A percentile compares a stretch with the other conserved stretches of the same genome.
These are phyloP conservation scores for Cadophora malorum DNA, from an alignment of 2,329 filamentous ascomycete species.

Conservation along the genomic window DNA sequence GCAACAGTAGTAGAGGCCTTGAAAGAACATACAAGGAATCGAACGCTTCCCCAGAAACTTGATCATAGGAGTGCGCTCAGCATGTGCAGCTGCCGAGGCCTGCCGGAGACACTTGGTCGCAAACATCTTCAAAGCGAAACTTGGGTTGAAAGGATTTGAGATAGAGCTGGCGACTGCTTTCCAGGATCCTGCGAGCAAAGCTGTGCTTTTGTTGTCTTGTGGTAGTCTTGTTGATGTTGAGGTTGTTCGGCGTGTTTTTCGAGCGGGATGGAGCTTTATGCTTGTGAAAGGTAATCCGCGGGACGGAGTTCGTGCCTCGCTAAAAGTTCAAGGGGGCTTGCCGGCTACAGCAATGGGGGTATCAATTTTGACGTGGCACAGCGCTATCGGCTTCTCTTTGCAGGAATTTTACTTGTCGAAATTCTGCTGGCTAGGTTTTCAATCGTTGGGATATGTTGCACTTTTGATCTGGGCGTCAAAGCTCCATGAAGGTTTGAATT, in stretches of 20 bases:
- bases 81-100: slow-evolving; percentile 42
- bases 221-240: slow-evolving; percentile 4
- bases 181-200: slow-evolving; percentile 18
- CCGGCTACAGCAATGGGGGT: neutral
- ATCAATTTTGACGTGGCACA: slow-evolving; percentile 15
- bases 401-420: slow-evolving; percentile 1
- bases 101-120: slow-evolving; percentile 48
- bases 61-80: slow-evolving; percentile 50
- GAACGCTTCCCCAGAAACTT: slow-evolving; percentile 51
- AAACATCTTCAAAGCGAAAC: slow-evolving; percentile 44
- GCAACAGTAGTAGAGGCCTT: neutral
- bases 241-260: slow-evolving; percentile 17
- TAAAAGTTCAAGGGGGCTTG: neutral
- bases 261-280: slow-evolving; percentile 1
- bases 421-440: neutral
- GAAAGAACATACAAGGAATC: slow-evolving; percentile 46
- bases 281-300: slow-evolving; percentile 5
- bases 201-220: slow-evolving; percentile 12
- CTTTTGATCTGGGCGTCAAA: slow-evolving; percentile 1
- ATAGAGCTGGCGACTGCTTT: slow-evolving; percentile 10
- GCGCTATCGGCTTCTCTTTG: neutral
- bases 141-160: neutral
- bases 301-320: slow-evolving; percentile 10
- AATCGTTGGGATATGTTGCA: neutral
- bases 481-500: neutral